Evolutionary conservation across 2,329 filamentous ascomycete species (phyloP).

Genomic region (Pestalotiopsis sp.): DNA sequence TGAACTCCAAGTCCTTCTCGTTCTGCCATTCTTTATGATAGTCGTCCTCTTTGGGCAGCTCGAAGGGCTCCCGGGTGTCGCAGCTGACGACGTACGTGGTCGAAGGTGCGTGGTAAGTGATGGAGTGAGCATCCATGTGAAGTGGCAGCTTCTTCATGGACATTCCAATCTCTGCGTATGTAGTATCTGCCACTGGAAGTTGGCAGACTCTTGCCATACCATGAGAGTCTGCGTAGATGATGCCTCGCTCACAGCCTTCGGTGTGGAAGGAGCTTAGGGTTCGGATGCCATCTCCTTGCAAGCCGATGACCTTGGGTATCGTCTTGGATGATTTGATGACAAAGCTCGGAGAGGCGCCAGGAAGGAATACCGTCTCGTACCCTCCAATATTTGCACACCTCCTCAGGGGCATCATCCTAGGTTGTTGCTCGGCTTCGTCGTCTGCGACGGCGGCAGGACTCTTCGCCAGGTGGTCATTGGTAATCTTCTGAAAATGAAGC

Average conservation of each 20-base stretch:
- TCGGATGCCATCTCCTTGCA: slow-evolving; percentile 70
- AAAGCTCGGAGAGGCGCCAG: slow-evolving; percentile 79
- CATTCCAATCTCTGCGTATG: slow-evolving; percentile 76
- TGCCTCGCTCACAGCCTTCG: slow-evolving; percentile 75
- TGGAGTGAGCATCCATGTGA: slow-evolving; percentile 68
- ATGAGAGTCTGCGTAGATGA: slow-evolving; percentile 77
- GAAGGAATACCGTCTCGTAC: slow-evolving; percentile 80
- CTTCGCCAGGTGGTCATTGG: slow-evolving; percentile 69
- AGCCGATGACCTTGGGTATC: slow-evolving; percentile 71
- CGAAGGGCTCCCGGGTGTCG: slow-evolving; percentile 69
- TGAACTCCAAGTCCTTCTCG: slow-evolving; percentile 65
- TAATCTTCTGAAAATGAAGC: slow-evolving; percentile 76
- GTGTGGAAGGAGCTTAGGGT: slow-evolving; percentile 79
- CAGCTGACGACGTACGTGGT: slow-evolving; percentile 79
- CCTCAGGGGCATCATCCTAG: slow-evolving; percentile 56
- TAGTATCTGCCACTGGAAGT: slow-evolving; percentile 63
- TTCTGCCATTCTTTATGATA: slow-evolving; percentile 79
- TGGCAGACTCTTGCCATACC: slow-evolving; percentile 75
- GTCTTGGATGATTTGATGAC: slow-evolving; percentile 82
- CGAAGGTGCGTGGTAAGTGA: slow-evolving; percentile 77
- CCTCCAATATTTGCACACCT: slow-evolving; percentile 69
- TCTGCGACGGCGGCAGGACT: slow-evolving; percentile 51
- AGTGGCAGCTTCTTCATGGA: slow-evolving; percentile 73
- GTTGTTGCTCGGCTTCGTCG: slow-evolving; percentile 50
- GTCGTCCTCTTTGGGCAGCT: slow-evolving; percentile 84